These are phyloP conservation scores for Ascochyta koolunga DNA, from an alignment of 2,329 filamentous ascomycete species.

Conservation along the genomic window DNA sequence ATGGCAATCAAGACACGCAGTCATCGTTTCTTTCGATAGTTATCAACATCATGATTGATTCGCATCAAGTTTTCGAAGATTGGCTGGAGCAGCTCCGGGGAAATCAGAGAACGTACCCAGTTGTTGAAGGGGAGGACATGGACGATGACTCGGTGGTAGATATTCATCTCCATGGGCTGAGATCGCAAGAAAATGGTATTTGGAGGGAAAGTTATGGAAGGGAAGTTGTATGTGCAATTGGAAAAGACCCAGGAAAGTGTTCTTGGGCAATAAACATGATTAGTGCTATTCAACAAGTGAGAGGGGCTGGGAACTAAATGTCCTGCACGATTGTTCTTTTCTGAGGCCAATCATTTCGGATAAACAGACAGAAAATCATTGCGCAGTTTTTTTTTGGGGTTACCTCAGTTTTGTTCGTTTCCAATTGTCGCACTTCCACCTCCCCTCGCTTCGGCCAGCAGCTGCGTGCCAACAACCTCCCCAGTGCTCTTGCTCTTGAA, in stretches of 20 bases:
- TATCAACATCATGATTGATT: slow-evolving; percentile 77
- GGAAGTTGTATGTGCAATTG: slow-evolving; percentile 50
- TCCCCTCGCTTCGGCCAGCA: slow-evolving; percentile 60
- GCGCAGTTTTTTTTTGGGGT: not conserved
- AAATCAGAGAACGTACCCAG: slow-evolving; percentile 60
- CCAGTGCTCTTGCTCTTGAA: slow-evolving; percentile 58
- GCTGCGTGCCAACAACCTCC: slow-evolving; percentile 57
- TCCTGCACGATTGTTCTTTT: no score
- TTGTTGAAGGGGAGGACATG: not conserved
- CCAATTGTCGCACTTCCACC: slow-evolving; percentile 61
- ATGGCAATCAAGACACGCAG: slow-evolving; percentile 82
- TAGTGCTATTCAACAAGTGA: slow-evolving; percentile 64
- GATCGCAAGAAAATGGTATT: slow-evolving; percentile 62
- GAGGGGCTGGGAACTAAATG: slow-evolving; percentile 63
- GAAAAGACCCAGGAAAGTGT: slow-evolving; percentile 60
- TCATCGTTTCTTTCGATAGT: slow-evolving; percentile 81
- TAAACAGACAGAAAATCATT: not conserved
- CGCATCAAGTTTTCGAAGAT: slow-evolving; percentile 61
- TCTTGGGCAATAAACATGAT: slow-evolving; percentile 64
- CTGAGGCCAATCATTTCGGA: not conserved
- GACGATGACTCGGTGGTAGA: slow-evolving; percentile 38
- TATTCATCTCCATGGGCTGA: slow-evolving; percentile 64
- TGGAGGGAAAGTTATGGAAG: slow-evolving; percentile 62
- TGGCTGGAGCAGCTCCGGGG: slow-evolving; percentile 68
- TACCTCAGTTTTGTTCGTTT: slow-evolving; percentile 20